These are phyloP conservation scores for Phytophthora quininea DNA, from an alignment of 352 stramenopile genomes.

Conservation along the genomic window DNA sequence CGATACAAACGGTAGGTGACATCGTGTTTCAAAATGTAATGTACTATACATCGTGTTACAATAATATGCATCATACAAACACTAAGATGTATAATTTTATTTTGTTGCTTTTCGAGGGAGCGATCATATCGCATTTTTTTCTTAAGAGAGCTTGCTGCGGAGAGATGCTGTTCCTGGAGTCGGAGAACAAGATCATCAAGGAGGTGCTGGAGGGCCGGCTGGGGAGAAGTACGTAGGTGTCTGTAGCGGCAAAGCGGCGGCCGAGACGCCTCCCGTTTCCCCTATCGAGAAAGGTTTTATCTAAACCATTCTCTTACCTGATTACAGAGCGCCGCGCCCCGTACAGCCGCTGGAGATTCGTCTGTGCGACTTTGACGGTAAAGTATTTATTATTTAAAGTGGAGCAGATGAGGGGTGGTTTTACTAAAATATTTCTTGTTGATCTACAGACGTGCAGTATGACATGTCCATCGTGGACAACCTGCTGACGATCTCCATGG, in stretches of 20 bases:
- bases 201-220: conserved; percentile 77
- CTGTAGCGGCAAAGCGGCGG: background rate
- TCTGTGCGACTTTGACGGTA: conserved; percentile 87
- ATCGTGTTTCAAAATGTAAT: too few species aligned
- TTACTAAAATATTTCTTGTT: background rate
- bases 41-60: too few species aligned
- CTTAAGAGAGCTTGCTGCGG: conserved; percentile 13
- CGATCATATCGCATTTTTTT: conserved; percentile 33
- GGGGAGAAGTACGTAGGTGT: conserved; percentile 61
- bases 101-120: conserved; percentile 7
- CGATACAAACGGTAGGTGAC: too few species aligned
- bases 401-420: background rate
- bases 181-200: conserved; percentile 91
- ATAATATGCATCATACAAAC: too few species aligned
- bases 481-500: conserved; percentile 73
- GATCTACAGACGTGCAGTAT: conserved; percentile 75
- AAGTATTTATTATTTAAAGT: background rate
- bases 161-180: conserved; percentile 83
- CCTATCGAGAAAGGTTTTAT: too few species aligned
- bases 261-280: too few species aligned
- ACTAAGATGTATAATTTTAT: too few species aligned
- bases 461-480: conserved; percentile 78
- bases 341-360: conserved; percentile 80
- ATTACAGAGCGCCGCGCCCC: conserved; percentile 67
- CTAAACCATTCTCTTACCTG: background rate